A percentile compares a stretch with the other conserved stretches of the same genome.
phyloP scores from a whole-genome alignment of 1,284 basidiomycete species.

The Cystobasidium sp. region DNA sequence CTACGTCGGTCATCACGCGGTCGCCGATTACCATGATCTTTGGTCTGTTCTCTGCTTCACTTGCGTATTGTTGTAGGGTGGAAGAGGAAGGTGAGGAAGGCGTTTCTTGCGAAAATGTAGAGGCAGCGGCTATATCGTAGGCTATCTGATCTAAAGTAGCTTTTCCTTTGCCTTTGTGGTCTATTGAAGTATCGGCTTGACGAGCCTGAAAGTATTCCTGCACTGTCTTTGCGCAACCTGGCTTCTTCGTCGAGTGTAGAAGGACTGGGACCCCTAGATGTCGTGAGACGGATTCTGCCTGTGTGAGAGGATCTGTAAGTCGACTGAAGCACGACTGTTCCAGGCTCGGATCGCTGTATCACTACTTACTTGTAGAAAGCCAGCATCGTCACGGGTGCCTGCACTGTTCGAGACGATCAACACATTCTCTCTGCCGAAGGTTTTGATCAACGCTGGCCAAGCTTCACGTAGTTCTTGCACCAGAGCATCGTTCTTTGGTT shows the following conservation, averaged over 20 bases:
- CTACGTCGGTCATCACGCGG: conserved; percentile 85
- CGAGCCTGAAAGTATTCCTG: conserved; percentile 63
- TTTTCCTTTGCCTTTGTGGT: conserved; percentile 44
- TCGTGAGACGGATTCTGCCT: conserved; percentile 84
- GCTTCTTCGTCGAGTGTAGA: conserved; percentile 75
- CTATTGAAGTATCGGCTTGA: not conserved
- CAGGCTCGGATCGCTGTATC: not conserved
- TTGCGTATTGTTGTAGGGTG: conserved; percentile 58
- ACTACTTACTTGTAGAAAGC: conserved; percentile 71
- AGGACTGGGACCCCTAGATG: conserved; percentile 81
- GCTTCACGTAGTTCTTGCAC: conserved; percentile 63
- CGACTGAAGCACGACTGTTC: too few relatives aligned
- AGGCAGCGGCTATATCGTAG: conserved; percentile 15
- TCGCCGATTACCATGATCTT: conserved; percentile 82
- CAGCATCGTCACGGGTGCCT: conserved; percentile 77
- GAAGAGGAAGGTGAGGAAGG: conserved; percentile 55
- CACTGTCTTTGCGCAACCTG: conserved; percentile 72
- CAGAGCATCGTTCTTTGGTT: conserved; percentile 53
- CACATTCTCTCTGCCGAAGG: conserved; percentile 78
- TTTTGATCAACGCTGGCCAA: conserved; percentile 73
- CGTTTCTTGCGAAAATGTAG: conserved; percentile 1
- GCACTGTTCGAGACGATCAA: conserved; percentile 94
- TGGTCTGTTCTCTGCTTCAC: conserved; percentile 19
- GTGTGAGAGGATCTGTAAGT: conserved; percentile 7
- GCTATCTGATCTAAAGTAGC: conserved; percentile 16